These are phyloP conservation scores for Picea abies DNA, from an alignment of 83 land plant species.

Conservation along the genomic window DNA sequence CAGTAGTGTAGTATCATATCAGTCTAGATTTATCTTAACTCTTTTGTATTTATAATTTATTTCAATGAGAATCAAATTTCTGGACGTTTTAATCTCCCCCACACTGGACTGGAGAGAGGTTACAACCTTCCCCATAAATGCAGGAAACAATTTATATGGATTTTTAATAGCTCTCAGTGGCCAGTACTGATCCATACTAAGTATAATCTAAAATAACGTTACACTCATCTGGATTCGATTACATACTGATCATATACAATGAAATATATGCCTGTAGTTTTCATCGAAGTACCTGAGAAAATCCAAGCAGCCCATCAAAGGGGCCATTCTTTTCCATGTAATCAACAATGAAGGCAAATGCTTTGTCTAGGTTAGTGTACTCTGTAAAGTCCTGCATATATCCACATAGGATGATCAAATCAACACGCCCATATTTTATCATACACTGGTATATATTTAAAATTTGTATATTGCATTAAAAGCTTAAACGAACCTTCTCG, in stretches of 20 bases:
- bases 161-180: no score
- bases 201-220: not conserved
- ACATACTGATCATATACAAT: not conserved
- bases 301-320: conserved; percentile 82
- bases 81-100: no score
- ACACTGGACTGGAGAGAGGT: no score
- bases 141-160: no score
- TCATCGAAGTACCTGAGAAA: conserved; percentile 63
- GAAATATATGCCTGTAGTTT: not conserved
- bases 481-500: conserved; percentile 38
- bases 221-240: not conserved
- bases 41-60: no score
- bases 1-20: no score
- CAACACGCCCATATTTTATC: not conserved
- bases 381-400: conserved; percentile 58
- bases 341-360: conserved; percentile 58
- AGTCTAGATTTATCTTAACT: no score
- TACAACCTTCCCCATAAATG: no score
- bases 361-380: conserved; percentile 67
- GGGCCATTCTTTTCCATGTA: conserved; percentile 78
- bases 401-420: not conserved
- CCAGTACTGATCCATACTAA: no score
- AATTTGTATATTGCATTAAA: not conserved
- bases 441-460: not conserved
- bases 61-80: no score